These are phyloP conservation scores for Aspergillus thermomutatus DNA, from an alignment of 2,329 filamentous ascomycete genomes.

Conservation along the genomic window DNA sequence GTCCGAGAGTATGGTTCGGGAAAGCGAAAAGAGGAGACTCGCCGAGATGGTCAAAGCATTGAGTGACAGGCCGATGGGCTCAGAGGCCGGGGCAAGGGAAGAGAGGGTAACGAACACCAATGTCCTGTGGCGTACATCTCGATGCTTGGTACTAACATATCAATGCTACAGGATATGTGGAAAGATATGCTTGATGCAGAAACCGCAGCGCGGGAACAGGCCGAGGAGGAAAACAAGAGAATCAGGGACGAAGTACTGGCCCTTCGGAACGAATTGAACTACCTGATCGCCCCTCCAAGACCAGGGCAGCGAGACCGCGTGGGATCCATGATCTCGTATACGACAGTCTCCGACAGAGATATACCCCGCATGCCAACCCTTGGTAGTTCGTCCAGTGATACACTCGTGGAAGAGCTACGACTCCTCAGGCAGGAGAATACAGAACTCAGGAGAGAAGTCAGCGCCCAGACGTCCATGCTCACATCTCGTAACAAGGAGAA, in stretches of 20 bases:
- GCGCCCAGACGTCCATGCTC: constrained; percentile 95
- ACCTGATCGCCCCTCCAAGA: constrained; percentile 25
- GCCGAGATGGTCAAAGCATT: constrained; percentile 73
- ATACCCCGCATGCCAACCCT: constrained; percentile 42
- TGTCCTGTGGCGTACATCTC: background rate
- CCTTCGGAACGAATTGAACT: constrained; percentile 48
- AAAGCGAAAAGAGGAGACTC: constrained; percentile 82
- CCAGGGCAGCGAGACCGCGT: constrained; percentile 33
- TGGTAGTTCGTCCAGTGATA: constrained; percentile 60
- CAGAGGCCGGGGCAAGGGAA: constrained; percentile 48
- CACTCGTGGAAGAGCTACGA: constrained; percentile 78
- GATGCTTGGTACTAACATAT: constrained; percentile 9
- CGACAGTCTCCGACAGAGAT: constrained; percentile 34
- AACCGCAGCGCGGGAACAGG: constrained; percentile 80
- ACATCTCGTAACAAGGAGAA: constrained; percentile 95
- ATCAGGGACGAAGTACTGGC: constrained; percentile 81
- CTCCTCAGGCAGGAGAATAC: constrained; percentile 89
- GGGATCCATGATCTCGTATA: constrained; percentile 38
- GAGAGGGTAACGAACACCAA: constrained; percentile 39
- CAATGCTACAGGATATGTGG: constrained; percentile 68
- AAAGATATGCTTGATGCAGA: constrained; percentile 93
- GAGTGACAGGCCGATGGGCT: constrained; percentile 50
- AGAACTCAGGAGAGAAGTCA: constrained; percentile 84
- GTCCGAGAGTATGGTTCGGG: constrained; percentile 72
- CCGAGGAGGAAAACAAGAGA: constrained; percentile 81